Conservation (phyloP, 2,329 filamentous ascomycete species). For the Cyphellophora europaea region DNA sequence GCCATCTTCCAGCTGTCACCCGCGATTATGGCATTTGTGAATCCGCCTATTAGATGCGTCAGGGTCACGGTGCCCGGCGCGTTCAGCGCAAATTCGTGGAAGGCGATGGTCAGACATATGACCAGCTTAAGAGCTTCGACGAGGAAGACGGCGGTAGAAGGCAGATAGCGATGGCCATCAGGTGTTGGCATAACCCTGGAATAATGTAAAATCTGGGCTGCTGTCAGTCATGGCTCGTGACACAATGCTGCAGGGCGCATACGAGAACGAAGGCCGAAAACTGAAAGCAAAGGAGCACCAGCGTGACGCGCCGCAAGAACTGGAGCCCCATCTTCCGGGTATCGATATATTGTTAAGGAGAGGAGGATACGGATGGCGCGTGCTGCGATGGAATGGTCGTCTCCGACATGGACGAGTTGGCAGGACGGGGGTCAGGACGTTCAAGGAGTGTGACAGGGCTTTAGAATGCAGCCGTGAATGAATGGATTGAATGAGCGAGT, state of each 20-base stretch:
- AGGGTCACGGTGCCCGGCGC: slow-evolving; percentile 70
- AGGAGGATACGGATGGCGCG: no score
- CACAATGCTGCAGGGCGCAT: slow-evolving; percentile 13
- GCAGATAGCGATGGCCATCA: slow-evolving; percentile 78
- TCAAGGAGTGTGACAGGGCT: no score
- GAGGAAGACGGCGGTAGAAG: slow-evolving; percentile 87
- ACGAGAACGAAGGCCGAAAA: slow-evolving; percentile 36
- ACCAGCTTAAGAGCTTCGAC: slow-evolving; percentile 87
- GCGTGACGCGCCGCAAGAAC: not conserved
- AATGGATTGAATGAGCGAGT: no score
- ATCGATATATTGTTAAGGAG: no score
- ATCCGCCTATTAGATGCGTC: slow-evolving; percentile 68
- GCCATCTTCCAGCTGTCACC: slow-evolving; percentile 92
- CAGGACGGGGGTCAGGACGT: no score
- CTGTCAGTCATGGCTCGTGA: slow-evolving; percentile 5
- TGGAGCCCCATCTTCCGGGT: no score
- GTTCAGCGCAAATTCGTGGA: slow-evolving; percentile 75
- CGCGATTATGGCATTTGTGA: slow-evolving; percentile 73
- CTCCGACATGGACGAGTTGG: no score
- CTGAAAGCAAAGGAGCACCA: slow-evolving; percentile 20
- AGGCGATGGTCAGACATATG: slow-evolving; percentile 74
- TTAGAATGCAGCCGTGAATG: no score
- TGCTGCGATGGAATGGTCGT: no score
- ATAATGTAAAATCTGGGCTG: slow-evolving; percentile 74
- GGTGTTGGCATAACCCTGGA: slow-evolving; percentile 83